Base-by-base conservation (phyloP, 2,329 filamentous ascomycete genomes). In the Penicillium sp. region DNA sequence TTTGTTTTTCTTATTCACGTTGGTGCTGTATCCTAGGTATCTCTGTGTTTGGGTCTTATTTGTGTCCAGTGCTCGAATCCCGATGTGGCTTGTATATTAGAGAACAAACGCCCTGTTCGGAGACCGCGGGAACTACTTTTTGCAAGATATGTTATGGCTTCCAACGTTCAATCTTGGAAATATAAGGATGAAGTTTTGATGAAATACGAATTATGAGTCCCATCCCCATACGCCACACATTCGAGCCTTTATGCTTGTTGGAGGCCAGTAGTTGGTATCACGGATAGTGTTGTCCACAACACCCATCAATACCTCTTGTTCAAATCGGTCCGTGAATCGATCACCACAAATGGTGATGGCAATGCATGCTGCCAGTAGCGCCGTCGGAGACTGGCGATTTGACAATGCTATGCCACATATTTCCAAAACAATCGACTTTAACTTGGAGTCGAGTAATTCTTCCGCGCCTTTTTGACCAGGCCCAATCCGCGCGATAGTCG, bases 401-500 rank as follows among this genome's bases (percentile, higher is more conserved):
- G 60, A 63, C 29, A 58, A n/a, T n/a, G 54, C 60, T 13, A 57
- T 57, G 5, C 60, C 62, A 39, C 60, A 63, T 10, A 62, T 57
- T 40, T 59, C 53, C 31, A 57, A 21, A 14, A 63, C 59, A 2
- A 38, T 59, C 5, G 54, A 42, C 32, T 54, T 60, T 24, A 60
- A 48, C 43, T 46, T 48, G 2, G 43, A n/a, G 49, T 56, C 55
- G 21, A 58, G 52, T 9, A 34, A 44, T 11, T 47, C 42, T 40
- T 45, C 49, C 3, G 58, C 53, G 18, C 22, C 46, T 27, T 31
- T 45, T 22, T 54, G 50, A 21, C 63, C 63, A 2, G 58, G 60
- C 1, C 66, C 65, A 16, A 67, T 55, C 27, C 61, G 54, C 7
- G 62, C 64, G 7, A 66, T 55, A 22, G 58, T 56, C 4, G 66